Evolutionary conservation across 2,329 filamentous ascomycete species (phyloP).

Genomic region (Orbilia javanica): DNA sequence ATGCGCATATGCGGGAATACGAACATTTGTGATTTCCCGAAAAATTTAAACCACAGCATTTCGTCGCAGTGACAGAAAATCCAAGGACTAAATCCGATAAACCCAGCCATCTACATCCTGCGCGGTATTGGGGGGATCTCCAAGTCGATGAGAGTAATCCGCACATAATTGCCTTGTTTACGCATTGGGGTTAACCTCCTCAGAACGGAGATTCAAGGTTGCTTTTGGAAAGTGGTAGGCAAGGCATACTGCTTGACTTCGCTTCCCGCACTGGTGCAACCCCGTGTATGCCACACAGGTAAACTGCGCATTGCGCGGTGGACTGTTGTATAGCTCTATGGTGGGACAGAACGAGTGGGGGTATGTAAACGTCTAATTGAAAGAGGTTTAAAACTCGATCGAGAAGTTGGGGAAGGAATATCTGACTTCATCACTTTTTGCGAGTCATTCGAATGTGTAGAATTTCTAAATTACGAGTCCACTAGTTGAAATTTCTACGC

Average conservation of each 20-base stretch:
- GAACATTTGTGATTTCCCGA: background rate
- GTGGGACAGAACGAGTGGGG: slow-evolving; percentile 7
- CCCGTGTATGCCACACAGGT: background rate
- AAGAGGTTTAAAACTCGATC: background rate
- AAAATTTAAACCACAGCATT: too few species aligned
- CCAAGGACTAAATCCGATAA: background rate
- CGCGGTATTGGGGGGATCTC: background rate
- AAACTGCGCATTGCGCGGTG: background rate
- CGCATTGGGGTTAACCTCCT: background rate
- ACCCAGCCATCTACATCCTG: background rate
- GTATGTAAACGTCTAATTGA: background rate
- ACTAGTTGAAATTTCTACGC: too few species aligned
- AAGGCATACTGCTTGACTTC: background rate
- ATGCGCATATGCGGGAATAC: background rate
- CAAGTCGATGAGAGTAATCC: background rate
- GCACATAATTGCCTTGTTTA: background rate
- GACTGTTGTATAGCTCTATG: background rate
- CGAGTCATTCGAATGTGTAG: too few species aligned
- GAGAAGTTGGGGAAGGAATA: background rate
- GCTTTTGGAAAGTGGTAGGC: slow-evolving; percentile 36
- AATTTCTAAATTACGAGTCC: too few species aligned
- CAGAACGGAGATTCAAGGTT: slow-evolving; percentile 30
- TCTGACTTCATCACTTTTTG: too few species aligned
- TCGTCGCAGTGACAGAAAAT: background rate
- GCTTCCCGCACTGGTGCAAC: slow-evolving; percentile 3